Conservation (phyloP, 2,329 filamentous ascomycete species). For the Exophiala aquamarina region DNA sequence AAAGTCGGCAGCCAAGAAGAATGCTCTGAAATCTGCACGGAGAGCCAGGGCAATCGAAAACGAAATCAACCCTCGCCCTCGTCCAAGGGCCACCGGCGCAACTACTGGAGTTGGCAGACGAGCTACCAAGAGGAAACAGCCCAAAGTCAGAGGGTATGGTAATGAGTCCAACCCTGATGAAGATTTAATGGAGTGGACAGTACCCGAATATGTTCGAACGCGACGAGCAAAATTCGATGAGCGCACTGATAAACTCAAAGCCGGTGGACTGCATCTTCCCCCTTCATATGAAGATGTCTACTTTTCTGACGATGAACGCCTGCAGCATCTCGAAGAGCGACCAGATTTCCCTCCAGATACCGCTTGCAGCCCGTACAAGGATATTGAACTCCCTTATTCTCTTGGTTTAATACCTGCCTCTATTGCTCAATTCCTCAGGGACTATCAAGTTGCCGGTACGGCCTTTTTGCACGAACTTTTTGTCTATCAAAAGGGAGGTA, state of each 20-base stretch:
- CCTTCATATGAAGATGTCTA: slow-evolving; percentile 74
- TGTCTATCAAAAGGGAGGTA: slow-evolving; percentile 84
- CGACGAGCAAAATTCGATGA: slow-evolving; percentile 71
- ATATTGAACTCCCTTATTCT: slow-evolving; percentile 73
- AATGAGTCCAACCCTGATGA: slow-evolving; percentile 53
- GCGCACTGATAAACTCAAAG: slow-evolving; percentile 58
- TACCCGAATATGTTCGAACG: slow-evolving; percentile 71
- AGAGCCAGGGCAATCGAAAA: slow-evolving; percentile 49
- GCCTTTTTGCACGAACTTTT: slow-evolving; percentile 85
- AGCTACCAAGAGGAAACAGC: slow-evolving; percentile 31
- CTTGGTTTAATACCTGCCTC: slow-evolving; percentile 80
- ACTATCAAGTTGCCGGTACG: slow-evolving; percentile 86
- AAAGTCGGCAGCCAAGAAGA: slow-evolving; percentile 55
- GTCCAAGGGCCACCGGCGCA: slow-evolving; percentile 32
- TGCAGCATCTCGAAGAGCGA: slow-evolving; percentile 65
- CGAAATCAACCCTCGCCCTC: slow-evolving; percentile 40
- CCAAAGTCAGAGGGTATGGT: slow-evolving; percentile 39
- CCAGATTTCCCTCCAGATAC: slow-evolving; percentile 65
- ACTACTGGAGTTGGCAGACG: slow-evolving; percentile 31
- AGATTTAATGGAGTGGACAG: slow-evolving; percentile 55
- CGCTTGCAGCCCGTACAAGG: slow-evolving; percentile 69
- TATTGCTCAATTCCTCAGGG: slow-evolving; percentile 86
- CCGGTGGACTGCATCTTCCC: slow-evolving; percentile 71
- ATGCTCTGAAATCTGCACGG: slow-evolving; percentile 47
- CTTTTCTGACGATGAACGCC: slow-evolving; percentile 69